Conservation (phyloP, 345 rosid genomes). For the Limnanthes douglasii region DNA sequence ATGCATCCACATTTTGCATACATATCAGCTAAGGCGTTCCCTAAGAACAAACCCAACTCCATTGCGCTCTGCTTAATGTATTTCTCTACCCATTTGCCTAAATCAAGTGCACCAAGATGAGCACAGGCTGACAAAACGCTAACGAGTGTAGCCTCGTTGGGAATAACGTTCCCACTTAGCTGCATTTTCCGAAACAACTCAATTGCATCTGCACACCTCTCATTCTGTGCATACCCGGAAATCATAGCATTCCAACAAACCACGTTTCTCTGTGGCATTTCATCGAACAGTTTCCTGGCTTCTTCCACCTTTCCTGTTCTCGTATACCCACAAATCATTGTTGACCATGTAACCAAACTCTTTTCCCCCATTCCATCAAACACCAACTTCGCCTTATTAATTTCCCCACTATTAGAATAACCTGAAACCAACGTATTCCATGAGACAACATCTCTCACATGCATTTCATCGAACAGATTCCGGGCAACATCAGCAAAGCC, state of each 20-base stretch:
- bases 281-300: neutral
- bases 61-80: neutral
- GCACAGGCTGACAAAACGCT: conserved; percentile 1
- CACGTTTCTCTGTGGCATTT: neutral
- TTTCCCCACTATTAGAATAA: neutral
- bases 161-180: neutral
- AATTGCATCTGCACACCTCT: neutral
- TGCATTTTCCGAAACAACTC: neutral
- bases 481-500: neutral
- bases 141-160: neutral
- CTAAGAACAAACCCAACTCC: neutral
- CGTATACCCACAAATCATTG: neutral
- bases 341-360: neutral
- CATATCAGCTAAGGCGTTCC: neutral
- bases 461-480: neutral
- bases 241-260: neutral
- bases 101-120: neutral
- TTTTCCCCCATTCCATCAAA: neutral
- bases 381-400: neutral
- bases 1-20: conserved; percentile 1
- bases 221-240: too few relatives aligned
- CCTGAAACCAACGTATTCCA: neutral
- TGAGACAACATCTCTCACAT: neutral
- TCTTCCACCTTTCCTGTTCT: neutral
- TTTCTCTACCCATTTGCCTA: neutral